phyloP scores from a whole-genome alignment of 169 alveolate genomes.

The Amoebophrya sp. region DNA sequence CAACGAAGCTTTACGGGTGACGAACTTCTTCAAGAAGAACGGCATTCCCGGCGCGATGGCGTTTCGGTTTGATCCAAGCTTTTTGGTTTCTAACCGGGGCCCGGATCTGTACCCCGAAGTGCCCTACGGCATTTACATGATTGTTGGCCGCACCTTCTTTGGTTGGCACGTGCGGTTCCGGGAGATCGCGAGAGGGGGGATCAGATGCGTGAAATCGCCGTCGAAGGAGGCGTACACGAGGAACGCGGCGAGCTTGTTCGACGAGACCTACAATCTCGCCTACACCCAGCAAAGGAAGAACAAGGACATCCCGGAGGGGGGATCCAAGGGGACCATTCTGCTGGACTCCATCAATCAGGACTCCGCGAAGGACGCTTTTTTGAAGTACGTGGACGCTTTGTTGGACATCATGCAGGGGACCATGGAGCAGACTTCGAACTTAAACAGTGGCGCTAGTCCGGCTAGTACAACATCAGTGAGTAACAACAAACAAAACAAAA shows the following conservation, averaged over 20 bases:
- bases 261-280: slow-evolving; percentile 71
- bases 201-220: slow-evolving; percentile 64
- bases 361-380: slow-evolving; percentile 26
- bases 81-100: not conserved
- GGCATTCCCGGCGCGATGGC: slow-evolving; percentile 43
- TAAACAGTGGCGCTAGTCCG: no score
- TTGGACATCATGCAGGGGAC: slow-evolving; percentile 22
- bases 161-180: slow-evolving; percentile 71
- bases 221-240: slow-evolving; percentile 60
- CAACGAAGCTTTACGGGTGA: slow-evolving; percentile 40
- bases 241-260: slow-evolving; percentile 62
- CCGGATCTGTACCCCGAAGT: slow-evolving; percentile 50
- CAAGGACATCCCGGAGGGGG: slow-evolving; percentile 73
- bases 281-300: slow-evolving; percentile 68
- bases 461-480: no score
- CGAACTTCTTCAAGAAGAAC: slow-evolving; percentile 46
- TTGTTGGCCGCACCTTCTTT: slow-evolving; percentile 65
- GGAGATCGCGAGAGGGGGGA: slow-evolving; percentile 70
- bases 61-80: slow-evolving; percentile 28
- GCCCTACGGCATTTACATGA: slow-evolving; percentile 61
- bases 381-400: slow-evolving; percentile 27
- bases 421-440: no score
- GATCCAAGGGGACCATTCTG: slow-evolving; percentile 66
- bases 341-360: slow-evolving; percentile 47
- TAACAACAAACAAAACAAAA: no score